Base-by-base conservation (phyloP, 2,329 filamentous ascomycete species). In the Lasiodiplodia theobromae region DNA sequence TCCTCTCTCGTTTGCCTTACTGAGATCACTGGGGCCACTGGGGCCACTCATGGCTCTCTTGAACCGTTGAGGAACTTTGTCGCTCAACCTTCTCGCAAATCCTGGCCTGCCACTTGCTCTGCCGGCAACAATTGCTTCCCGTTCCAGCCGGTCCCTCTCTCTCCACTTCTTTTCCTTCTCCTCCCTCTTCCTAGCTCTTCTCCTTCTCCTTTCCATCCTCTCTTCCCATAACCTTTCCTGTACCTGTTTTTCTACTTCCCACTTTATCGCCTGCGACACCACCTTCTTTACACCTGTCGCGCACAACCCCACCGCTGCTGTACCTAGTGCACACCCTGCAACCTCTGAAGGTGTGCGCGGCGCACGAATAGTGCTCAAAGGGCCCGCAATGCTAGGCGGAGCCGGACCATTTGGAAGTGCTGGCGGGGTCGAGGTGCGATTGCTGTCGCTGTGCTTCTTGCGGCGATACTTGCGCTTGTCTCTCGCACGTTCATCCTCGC, bases 231-330 rank as follows among this genome's bases (percentile, higher is more conserved):
- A 23, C 25, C 58, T 49, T 16, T 63, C 58, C 28, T 63, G 37
- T 25, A 63, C 58, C 40, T 51, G 40, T 28, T 51, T 63, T 25
- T 63, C 58, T 18, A 63, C 58, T 28, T 63, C 58, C 58, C 40
- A 49, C 28, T 49, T 63, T 18, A 63, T 51, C 23, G 37, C 58
- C 16, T 63, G 37, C 10, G 23, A 23, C 10, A 63, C 58, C n/a
- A 51, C 58, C 23, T 34, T 51, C 44, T 63, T 63, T n/a, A 63
- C 58, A 2, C 58, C 40, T 25, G 58, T 44, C 14, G 40, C 40
- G 14, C 58, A 63, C 40, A 63, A 12, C 11, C 58, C 58, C 28
- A 51, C 40, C 23, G 44, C 58, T 16, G 40, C 40, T n/a, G 44
- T 44, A 12, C 58, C 58, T 11, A 63, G 6, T 25, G 58, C 58